Percentiles rank a stretch among this genome's conserved stretches.
Evolutionary conservation across 805 yeast species (phyloP).

Genomic region (Suhomyces faveliae): DNA sequence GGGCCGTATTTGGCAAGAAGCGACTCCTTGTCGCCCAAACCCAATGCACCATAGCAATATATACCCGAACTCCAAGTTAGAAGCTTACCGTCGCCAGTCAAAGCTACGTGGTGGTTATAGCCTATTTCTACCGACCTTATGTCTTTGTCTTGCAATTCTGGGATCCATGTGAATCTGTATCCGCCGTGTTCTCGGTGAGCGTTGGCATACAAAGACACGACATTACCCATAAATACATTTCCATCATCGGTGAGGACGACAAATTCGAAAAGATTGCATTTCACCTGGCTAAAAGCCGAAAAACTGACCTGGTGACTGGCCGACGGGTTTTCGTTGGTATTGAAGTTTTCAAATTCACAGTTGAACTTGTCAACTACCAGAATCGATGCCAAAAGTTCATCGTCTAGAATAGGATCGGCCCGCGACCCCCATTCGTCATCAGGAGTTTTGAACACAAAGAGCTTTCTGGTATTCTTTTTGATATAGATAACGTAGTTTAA

Average conservation of each 20-base stretch:
- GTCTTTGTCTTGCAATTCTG: conserved; percentile 45
- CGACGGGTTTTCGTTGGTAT: conserved; percentile 14
- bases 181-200: conserved; percentile 10
- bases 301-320: too few relatives aligned
- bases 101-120: conserved; percentile 67
- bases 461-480: conserved; percentile 38
- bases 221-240: conserved; percentile 43
- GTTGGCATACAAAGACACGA: conserved; percentile 10
- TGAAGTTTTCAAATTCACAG: conserved; percentile 24
- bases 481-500: conserved; percentile 52
- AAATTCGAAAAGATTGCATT: conserved; percentile 54
- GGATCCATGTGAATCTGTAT: conserved; percentile 29
- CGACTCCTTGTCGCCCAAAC: conserved; percentile 42
- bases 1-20: conserved; percentile 6
- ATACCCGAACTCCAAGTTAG: conserved; percentile 71
- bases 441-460: conserved; percentile 34
- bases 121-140: conserved; percentile 63
- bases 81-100: conserved; percentile 54
- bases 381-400: conserved; percentile 10
- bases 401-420: conserved; percentile 2
- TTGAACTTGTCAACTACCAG: conserved; percentile 28
- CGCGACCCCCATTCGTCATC: conserved; percentile 14
- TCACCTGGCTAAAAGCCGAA: conserved; percentile 47
- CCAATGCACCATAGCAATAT: conserved; percentile 65
- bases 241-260: conserved; percentile 56